Evolutionary conservation across 768 basidiomycete species (phyloP).

Genomic region (Ephemerocybe angulata): DNA sequence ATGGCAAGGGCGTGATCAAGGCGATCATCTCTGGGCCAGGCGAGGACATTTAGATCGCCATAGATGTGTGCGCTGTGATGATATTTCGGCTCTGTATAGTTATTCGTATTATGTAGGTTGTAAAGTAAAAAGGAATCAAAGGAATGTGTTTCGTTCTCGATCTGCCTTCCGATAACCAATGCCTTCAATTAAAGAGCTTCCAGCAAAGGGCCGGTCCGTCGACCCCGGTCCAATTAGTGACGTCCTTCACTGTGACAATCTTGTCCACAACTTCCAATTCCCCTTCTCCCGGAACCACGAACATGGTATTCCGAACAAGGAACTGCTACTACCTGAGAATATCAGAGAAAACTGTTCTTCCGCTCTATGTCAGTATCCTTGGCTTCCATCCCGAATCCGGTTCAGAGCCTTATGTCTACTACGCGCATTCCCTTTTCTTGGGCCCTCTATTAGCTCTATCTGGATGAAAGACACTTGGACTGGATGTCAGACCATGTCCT

Average conservation of each 20-base stretch:
- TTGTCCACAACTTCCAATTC: neutral
- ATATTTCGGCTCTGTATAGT: too few relatives aligned
- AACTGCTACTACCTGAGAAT: slow-evolving; percentile 84
- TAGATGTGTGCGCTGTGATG: neutral
- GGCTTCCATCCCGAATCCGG: neutral
- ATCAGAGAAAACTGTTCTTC: slow-evolving; percentile 68
- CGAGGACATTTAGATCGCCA: neutral
- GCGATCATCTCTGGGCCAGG: slow-evolving; percentile 83
- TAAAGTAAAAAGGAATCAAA: too few relatives aligned
- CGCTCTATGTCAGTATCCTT: slow-evolving; percentile 59
- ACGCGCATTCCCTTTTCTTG: slow-evolving; percentile 9
- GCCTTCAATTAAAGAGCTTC: neutral
- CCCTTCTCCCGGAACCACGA: too few relatives aligned
- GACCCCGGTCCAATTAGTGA: too few relatives aligned
- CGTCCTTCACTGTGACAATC: neutral
- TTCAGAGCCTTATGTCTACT: too few relatives aligned
- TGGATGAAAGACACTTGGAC: slow-evolving; percentile 81
- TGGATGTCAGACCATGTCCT: slow-evolving; percentile 89
- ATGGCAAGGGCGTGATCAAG: slow-evolving; percentile 89
- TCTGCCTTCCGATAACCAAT: neutral
- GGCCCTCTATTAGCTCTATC: slow-evolving; percentile 54
- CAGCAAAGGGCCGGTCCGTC: too few relatives aligned
- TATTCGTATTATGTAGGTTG: neutral
- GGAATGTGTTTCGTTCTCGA: too few relatives aligned
- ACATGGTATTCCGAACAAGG: slow-evolving; percentile 67